These are phyloP conservation scores for Linanthus parryae DNA, from an alignment of 148 eudicot species.

Conservation along the genomic window DNA sequence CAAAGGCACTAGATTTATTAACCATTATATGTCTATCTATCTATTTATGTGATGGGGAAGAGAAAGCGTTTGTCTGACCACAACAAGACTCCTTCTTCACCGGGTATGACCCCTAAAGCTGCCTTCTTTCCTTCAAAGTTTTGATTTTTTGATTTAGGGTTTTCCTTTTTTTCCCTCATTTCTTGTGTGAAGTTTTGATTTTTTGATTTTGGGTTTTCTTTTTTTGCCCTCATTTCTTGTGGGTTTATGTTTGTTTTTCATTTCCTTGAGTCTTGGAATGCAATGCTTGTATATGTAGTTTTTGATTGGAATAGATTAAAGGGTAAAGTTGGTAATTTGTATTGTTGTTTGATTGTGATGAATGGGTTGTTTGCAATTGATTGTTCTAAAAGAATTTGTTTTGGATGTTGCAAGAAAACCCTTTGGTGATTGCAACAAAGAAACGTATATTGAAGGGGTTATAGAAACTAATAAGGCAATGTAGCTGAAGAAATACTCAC, in stretches of 20 bases:
- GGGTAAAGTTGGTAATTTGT: too few relatives aligned
- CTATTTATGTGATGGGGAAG: conserved; percentile 26
- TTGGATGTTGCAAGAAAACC: too few relatives aligned
- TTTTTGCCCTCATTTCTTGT: background rate
- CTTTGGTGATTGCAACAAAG: too few relatives aligned
- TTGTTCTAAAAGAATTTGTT: too few relatives aligned
- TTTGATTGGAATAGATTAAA: too few relatives aligned
- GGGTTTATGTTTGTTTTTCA: background rate
- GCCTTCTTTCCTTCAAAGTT: background rate
- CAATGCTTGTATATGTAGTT: too few relatives aligned
- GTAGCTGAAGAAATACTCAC: too few relatives aligned
- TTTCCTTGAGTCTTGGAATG: too few relatives aligned
- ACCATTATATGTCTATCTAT: background rate
- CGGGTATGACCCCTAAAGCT: conserved; percentile 12
- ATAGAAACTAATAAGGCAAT: too few relatives aligned
- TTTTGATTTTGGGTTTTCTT: background rate
- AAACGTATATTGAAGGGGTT: too few relatives aligned
- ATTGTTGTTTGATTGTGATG: too few relatives aligned
- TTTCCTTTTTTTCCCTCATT: background rate
- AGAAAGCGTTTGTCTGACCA: conserved; percentile 33
- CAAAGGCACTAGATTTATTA: background rate
- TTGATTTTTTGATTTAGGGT: background rate
- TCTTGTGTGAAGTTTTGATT: background rate
- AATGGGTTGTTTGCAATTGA: too few relatives aligned
- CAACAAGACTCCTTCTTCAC: conserved; percentile 27